Evolutionary conservation across 2,329 filamentous ascomycete species (phyloP), one percentile per base, ranked within the genome.

Genomic region (Blastomyces percursus): DNA sequence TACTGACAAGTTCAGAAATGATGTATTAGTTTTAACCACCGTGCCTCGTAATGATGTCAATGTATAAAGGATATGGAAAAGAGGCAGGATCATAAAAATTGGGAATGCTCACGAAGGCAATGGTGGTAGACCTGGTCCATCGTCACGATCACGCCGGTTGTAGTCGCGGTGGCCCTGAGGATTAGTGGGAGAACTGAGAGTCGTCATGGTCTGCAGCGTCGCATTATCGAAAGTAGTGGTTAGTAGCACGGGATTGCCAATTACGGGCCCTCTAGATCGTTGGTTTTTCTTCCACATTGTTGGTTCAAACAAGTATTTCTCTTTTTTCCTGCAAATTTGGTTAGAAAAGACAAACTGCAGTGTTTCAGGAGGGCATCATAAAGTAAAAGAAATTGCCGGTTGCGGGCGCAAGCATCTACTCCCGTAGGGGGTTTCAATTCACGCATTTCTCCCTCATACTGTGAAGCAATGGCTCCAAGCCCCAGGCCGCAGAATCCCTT

Each of bases 201-300:
- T 71, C 27, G 71, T 69, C 59, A 74, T 71, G 59, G 73, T 72
- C 58, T 74, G 71, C 60, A 81, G 75, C 65, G 74, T 73, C 65
- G 76, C 73, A 65, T 79, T 75, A 67, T 80, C 77, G 65, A 76
- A 74, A 50, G 76, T 77, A 30, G 76, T 78, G 69, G 78, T 74
- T 67, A 78, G 69, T 60, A 79, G 72, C 54, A 77, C 75, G 42
- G 79, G 77, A 68, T 75, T 76, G 62, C 77, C 75, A 66, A 79
- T 78, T 21, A 71, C 69, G 56, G 75, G 76, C 63, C 78, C 76
- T 70, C 72, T 78, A 66, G 76, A 75, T 67, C 69, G 16, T n/a
- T n/a, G 77, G 75, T 71, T 71, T 69, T 80, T 80, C 71, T 82
- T 81, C 81, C 81, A 84, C 82, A 84, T 83, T n/a, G 64, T 75